phyloP scores from a whole-genome alignment of 2,329 filamentous ascomycete genomes.

The Cladosporium sp. region DNA sequence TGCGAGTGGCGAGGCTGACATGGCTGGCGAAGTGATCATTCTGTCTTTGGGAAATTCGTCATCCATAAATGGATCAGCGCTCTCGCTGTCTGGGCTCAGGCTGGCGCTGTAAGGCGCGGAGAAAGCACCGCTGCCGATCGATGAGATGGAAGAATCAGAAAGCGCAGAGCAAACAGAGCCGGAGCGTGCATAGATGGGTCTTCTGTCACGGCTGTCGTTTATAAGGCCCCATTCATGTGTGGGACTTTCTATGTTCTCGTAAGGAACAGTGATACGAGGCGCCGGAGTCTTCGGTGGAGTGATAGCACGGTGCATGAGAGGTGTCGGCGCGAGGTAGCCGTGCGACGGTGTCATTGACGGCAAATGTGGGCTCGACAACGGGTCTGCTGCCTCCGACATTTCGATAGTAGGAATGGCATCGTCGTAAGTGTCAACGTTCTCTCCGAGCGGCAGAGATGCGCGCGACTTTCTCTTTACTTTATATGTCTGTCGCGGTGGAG shows the following conservation, averaged over 20 bases:
- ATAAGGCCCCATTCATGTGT: constrained; percentile 36
- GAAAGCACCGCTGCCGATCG: constrained; percentile 55
- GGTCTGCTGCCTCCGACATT: constrained; percentile 41
- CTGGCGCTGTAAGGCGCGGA: constrained; percentile 46
- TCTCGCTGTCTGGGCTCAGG: constrained; percentile 61
- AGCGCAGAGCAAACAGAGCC: constrained; percentile 59
- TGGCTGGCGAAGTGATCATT: constrained; percentile 27
- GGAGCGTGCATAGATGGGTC: constrained; percentile 49
- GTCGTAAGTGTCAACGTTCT: constrained; percentile 23
- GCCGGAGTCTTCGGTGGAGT: constrained; percentile 53
- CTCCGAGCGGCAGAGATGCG: constrained; percentile 13
- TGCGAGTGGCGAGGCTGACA: constrained; percentile 30
- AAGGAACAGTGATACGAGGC: constrained; percentile 34
- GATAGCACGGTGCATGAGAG: constrained; percentile 39
- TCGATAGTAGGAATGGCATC: constrained; percentile 52
- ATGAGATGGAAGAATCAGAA: constrained; percentile 64
- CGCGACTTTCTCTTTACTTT: constrained; percentile 47
- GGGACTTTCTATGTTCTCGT: constrained; percentile 25
- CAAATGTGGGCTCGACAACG: constrained; percentile 32
- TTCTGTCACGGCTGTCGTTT: constrained; percentile 28
- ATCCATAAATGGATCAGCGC: constrained; percentile 54
- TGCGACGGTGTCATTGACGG: constrained; percentile 35
- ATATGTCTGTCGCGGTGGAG: constrained; percentile 49
- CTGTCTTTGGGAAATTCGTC: constrained; percentile 31
- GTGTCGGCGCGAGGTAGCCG: constrained; percentile 46